Conservation (phyloP, 148 eudicot genomes). For the Salicornia ramosissima region DNA sequence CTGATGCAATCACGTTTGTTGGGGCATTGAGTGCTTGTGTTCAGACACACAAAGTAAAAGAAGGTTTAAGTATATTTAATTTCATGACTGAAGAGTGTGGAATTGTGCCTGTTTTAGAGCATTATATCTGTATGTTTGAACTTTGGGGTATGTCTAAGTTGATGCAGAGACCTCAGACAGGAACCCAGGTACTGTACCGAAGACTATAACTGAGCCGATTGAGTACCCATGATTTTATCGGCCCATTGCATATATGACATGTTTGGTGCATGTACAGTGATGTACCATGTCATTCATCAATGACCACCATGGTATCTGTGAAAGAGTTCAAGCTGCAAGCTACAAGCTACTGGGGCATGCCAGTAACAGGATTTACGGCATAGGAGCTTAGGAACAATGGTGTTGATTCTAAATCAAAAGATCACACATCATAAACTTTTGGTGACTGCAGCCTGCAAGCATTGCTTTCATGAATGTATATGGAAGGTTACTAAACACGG, state of each 20-base stretch:
- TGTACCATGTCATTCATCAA: no score
- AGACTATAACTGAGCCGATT: background rate
- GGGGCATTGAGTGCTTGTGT: constrained; percentile 62
- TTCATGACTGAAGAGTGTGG: constrained; percentile 48
- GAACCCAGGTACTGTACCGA: background rate
- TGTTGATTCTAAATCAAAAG: background rate
- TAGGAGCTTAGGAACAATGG: background rate
- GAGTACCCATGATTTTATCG: background rate
- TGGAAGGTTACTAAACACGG: constrained; percentile 4
- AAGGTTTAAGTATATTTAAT: constrained; percentile 35
- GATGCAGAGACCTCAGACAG: constrained; percentile 4
- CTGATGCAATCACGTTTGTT: constrained; percentile 63
- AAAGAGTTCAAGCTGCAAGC: background rate
- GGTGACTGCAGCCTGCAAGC: background rate
- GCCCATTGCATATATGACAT: background rate
- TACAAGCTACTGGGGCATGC: constrained; percentile 1
- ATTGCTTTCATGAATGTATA: background rate
- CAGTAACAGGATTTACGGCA: background rate
- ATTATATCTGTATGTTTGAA: constrained; percentile 43
- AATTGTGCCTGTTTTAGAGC: constrained; percentile 47
- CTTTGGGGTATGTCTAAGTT: constrained; percentile 31
- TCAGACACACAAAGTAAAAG: constrained; percentile 34
- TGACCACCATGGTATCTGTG: background rate
- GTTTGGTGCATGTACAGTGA: background rate
- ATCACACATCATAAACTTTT: background rate